Conservation (phyloP, 169 alveolate species). For the Cryptosporidium ubiquitum region DNA sequence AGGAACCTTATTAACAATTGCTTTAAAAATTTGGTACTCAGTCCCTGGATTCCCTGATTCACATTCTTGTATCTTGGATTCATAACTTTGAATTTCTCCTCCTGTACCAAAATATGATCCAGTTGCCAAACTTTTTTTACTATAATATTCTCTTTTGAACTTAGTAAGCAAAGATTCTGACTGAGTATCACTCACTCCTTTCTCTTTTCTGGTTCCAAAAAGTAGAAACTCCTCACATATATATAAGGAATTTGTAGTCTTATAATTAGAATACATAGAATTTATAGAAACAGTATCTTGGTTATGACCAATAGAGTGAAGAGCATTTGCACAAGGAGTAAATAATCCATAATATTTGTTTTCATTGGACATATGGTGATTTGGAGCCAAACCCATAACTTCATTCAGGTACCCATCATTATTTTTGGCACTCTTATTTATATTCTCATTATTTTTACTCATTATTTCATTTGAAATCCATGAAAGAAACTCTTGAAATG, state of each 20-base stretch:
- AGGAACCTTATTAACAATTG: slow-evolving; percentile 13
- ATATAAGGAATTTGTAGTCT: slow-evolving; percentile 12
- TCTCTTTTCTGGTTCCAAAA: neutral
- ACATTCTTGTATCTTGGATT: neutral
- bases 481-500: slow-evolving; percentile 90
- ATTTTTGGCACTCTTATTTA: neutral
- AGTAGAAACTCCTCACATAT: slow-evolving; percentile 52
- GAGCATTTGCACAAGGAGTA: slow-evolving; percentile 86
- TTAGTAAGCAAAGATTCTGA: neutral
- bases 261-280: slow-evolving; percentile 15
- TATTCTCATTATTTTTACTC: slow-evolving; percentile 77
- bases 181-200: neutral
- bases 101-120: neutral
- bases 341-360: slow-evolving; percentile 64
- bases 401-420: neutral
- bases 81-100: neutral
- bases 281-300: slow-evolving; percentile 86
- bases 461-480: slow-evolving; percentile 89
- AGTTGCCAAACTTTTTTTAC: neutral
- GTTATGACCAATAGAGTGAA: slow-evolving; percentile 87
- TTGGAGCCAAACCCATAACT: neutral
- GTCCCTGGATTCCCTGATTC: slow-evolving; percentile 9
- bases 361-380: neutral
- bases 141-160: neutral
- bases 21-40: slow-evolving; percentile 50